Conservation (phyloP, 2,329 filamentous ascomycete species). For the Penicillium aurantiogriseum region DNA sequence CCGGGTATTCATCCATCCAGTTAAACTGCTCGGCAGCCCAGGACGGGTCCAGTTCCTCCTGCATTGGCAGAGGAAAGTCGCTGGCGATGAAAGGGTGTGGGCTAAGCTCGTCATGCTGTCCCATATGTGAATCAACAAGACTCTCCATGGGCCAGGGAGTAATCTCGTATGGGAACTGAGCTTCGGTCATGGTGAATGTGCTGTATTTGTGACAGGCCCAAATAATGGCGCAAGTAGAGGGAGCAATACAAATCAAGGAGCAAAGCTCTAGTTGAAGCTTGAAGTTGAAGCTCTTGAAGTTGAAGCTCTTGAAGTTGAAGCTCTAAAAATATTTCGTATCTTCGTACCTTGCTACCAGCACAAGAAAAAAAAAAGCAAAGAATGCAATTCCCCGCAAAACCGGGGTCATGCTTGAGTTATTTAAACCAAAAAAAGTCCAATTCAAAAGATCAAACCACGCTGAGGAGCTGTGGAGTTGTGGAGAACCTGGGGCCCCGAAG, state of each 20-base stretch:
- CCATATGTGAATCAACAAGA: background rate
- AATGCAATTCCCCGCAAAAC: conserved; percentile 4
- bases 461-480: background rate
- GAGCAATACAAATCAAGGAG: background rate
- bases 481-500: conserved; percentile 6
- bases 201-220: background rate
- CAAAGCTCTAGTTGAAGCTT: background rate
- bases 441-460: background rate
- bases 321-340: background rate
- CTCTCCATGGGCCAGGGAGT: background rate
- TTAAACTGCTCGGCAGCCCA: background rate
- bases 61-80: background rate
- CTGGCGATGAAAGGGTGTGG: conserved; percentile 1
- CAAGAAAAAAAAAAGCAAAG: background rate
- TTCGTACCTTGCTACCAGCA: background rate
- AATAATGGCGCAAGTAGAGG: background rate
- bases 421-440: background rate
- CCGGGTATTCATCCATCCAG: background rate
- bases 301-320: background rate
- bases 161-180: background rate
- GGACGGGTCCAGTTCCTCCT: background rate
- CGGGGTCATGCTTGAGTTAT: conserved; percentile 1
- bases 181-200: background rate
- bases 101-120: background rate
- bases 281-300: background rate